phyloP scores from a whole-genome alignment of 768 basidiomycete species.

The Lenzites betulinus region DNA sequence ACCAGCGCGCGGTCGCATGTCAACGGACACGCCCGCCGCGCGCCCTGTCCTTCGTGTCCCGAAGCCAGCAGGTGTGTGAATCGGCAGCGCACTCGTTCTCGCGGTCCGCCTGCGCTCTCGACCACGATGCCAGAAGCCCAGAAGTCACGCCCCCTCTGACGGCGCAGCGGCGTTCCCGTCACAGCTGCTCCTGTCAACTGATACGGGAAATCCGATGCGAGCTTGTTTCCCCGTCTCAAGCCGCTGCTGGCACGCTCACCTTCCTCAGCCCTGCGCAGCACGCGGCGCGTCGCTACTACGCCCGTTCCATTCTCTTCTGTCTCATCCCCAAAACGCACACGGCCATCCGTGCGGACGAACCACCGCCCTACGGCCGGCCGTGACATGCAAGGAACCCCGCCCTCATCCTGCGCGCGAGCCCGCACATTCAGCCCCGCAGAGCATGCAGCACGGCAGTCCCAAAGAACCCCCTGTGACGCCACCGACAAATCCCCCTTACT shows the following conservation, averaged over 20 bases:
- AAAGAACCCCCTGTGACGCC: slow-evolving; percentile 11
- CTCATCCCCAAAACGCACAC: slow-evolving; percentile 5
- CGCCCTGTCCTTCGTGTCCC: slow-evolving; percentile 16
- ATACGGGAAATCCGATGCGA: slow-evolving; percentile 20
- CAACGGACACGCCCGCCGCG: slow-evolving; percentile 15
- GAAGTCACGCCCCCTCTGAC: slow-evolving; percentile 6
- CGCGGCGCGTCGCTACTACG: slow-evolving; percentile 5
- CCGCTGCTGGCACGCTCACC: slow-evolving; percentile 1
- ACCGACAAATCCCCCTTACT: slow-evolving; percentile 1
- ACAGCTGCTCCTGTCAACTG: slow-evolving; percentile 18
- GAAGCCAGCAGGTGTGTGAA: slow-evolving; percentile 24
- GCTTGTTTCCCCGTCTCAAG: slow-evolving; percentile 7
- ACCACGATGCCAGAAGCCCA: slow-evolving; percentile 11
- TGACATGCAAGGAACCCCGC: slow-evolving; percentile 8
- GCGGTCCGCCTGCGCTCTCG: slow-evolving; percentile 16
- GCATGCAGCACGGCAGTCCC: slow-evolving; percentile 16
- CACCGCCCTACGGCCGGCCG: slow-evolving; percentile 12
- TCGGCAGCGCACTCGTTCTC: slow-evolving; percentile 12
- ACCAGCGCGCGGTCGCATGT: neutral
- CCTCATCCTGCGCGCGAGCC: neutral
- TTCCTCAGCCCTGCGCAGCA: slow-evolving; percentile 18
- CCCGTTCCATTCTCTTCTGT: slow-evolving; percentile 15
- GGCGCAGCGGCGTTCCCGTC: slow-evolving; percentile 20
- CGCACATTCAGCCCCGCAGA: slow-evolving; percentile 17
- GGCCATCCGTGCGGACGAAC: slow-evolving; percentile 7